phyloP scores from a whole-genome alignment of 148 eudicot species.

The Spergularia bocconei region DNA sequence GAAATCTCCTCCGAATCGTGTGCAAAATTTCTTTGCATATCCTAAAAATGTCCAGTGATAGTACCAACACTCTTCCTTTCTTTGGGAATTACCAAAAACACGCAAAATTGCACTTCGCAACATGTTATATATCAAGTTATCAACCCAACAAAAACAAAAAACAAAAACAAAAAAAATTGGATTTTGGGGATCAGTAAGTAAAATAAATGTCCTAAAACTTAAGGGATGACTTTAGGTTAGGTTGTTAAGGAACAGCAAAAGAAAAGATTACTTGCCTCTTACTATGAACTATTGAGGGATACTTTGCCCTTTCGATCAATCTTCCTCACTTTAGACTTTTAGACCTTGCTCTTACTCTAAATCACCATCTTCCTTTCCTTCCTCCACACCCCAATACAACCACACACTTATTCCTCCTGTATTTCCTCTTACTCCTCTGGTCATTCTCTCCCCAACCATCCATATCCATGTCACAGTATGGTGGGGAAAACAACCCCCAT shows the following conservation, averaged over 20 bases:
- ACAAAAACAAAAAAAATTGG: not conserved
- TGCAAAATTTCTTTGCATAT: too few species aligned
- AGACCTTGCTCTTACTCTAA: conserved; percentile 12
- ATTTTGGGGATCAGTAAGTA: not conserved
- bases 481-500: conserved; percentile 61
- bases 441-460: not conserved
- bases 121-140: too few species aligned
- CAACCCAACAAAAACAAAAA: not conserved
- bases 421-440: not conserved
- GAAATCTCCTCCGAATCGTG: too few species aligned
- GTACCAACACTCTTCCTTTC: too few species aligned
- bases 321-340: conserved; percentile 24
- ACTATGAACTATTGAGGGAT: conserved; percentile 43
- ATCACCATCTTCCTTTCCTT: conserved; percentile 19
- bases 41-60: too few species aligned
- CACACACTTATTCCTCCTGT: not conserved
- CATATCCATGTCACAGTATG: conserved; percentile 41
- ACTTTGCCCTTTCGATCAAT: conserved; percentile 49
- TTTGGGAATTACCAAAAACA: too few species aligned
- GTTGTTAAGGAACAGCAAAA: conserved; percentile 30
- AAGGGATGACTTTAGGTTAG: not conserved
- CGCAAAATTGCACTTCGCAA: too few species aligned
- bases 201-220: conserved; percentile 29
- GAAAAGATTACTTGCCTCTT: conserved; percentile 64
- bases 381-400: conserved; percentile 17